Evolutionary conservation across 2,329 filamentous ascomycete genomes (phyloP).

Genomic region (Hypoxylon sp.): DNA sequence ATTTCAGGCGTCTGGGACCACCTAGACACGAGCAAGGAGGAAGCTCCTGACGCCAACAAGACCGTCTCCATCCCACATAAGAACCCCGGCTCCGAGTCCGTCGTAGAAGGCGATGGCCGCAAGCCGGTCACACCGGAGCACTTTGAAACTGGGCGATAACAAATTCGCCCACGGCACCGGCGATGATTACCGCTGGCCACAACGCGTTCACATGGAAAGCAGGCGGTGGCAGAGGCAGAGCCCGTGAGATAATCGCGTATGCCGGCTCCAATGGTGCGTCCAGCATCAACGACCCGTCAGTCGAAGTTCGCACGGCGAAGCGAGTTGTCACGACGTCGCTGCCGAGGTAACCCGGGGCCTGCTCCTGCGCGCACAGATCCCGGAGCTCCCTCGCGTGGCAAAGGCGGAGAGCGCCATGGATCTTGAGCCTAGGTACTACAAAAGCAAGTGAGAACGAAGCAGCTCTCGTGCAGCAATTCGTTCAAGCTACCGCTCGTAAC

Average conservation of each 20-base stretch:
- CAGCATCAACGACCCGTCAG: constrained; percentile 3
- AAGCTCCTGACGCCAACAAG: constrained; percentile 6
- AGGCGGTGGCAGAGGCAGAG: constrained; percentile 8
- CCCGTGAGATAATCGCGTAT: constrained; percentile 8
- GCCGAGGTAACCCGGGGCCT: constrained; percentile 13
- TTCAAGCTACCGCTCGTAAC: not conserved
- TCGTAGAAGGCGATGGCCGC: constrained; percentile 16
- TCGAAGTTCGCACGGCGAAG: constrained; percentile 23
- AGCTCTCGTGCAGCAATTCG: not conserved
- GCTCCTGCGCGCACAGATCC: constrained; percentile 17
- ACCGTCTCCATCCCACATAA: constrained; percentile 22
- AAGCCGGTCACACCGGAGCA: constrained; percentile 6
- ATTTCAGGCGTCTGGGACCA: constrained; percentile 24
- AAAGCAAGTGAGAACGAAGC: constrained; percentile 4
- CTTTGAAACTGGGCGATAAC: constrained; percentile 10
- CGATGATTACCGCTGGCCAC: constrained; percentile 21
- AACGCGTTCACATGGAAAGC: constrained; percentile 23
- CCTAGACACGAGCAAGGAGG: constrained; percentile 17
- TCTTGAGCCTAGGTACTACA: not conserved
- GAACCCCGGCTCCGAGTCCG: constrained; percentile 25
- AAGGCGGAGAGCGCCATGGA: constrained; percentile 9
- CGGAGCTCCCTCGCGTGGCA: not conserved
- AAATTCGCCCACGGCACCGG: constrained; percentile 26
- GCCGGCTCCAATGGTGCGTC: constrained; percentile 10
- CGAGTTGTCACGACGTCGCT: constrained; percentile 23